Evolutionary conservation across 345 rosid genomes (phyloP), one percentile per base, ranked within the genome.

Genomic region (Arabis alpina): DNA sequence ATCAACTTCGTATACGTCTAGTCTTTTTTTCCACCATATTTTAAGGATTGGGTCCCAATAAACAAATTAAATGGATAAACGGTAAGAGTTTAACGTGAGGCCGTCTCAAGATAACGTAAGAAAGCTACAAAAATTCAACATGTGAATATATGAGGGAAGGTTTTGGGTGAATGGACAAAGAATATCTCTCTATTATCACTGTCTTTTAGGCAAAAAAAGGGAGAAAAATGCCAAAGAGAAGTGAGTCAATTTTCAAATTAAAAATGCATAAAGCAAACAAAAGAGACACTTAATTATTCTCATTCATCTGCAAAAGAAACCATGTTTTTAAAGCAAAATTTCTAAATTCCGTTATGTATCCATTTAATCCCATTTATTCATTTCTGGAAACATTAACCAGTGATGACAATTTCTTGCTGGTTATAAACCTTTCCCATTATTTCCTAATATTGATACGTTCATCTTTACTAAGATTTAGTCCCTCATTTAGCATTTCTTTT

Each of bases 251-350:
- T 66, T 28, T 58, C 40, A 15, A 74, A 43, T 19, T 34, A 8
- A 67, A 74, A 59, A 14, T 39, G 73, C 39, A 60, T 74, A 74
- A 53, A 67, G 63, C 27, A 74, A 74, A 67, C 78, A 67, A 74
- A 74, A 67, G 51, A 67, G 63, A 67, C 49, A 53, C 63, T 68
- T 69, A 48, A 75, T 75, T 61, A 68, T 69, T 76, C 74, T 76
- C 64, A 69, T 76, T 63, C 79, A 69, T 68, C 79, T 76, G 79
- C 74, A 55, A 68, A 76, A 76, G 79, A 55, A 76, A 76, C 75
- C 65, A 69, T 76, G n/a, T 63, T 27, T 39, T 69, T 30, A 6
- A 62, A 76, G 79, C 60, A 63, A 69, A 55, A 23, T 76, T 69
- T 55, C 79, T 69, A 76, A 41, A 54, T 68, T 54, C n/a, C 71